These are phyloP conservation scores for Fusarium lyarnte DNA, from an alignment of 2,329 filamentous ascomycete species.

Conservation along the genomic window DNA sequence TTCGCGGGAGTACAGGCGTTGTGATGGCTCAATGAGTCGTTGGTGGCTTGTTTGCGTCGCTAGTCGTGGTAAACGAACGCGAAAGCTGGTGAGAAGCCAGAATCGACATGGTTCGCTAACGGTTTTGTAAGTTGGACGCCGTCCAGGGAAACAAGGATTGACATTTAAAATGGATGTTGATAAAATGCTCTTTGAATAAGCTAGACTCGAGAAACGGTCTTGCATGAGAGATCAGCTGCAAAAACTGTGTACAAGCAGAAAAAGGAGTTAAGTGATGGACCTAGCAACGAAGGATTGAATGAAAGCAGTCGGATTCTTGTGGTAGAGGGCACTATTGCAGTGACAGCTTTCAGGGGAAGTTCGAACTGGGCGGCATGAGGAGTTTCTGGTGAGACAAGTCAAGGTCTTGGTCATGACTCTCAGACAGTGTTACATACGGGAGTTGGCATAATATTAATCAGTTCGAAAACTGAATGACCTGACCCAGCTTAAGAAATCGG, in stretches of 20 bases:
- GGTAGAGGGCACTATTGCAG: not conserved
- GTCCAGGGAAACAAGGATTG: not conserved
- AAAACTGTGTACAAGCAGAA: not conserved
- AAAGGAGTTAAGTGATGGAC: not conserved
- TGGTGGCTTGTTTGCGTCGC: not conserved
- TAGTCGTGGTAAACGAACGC: not conserved
- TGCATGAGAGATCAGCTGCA: not conserved
- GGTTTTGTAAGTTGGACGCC: not conserved
- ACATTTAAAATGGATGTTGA: not conserved
- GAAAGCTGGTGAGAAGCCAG: not conserved
- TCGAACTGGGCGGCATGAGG: not conserved
- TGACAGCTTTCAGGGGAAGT: not conserved
- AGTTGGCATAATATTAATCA: slow-evolving; percentile 10
- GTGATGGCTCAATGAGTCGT: not conserved
- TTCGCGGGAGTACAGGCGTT: not conserved
- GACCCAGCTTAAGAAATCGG: not conserved
- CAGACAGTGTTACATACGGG: not conserved
- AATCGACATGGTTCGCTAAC: not conserved
- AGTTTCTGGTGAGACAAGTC: slow-evolving; percentile 1
- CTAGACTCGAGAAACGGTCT: not conserved
- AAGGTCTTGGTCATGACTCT: not conserved
- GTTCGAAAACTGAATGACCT: not conserved
- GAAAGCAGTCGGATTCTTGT: not conserved
- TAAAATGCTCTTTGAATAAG: not conserved
- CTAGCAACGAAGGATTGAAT: not conserved